Evolutionary conservation across 176 grass and related monocot genomes (phyloP).

Genomic region (Poa pratensis): DNA sequence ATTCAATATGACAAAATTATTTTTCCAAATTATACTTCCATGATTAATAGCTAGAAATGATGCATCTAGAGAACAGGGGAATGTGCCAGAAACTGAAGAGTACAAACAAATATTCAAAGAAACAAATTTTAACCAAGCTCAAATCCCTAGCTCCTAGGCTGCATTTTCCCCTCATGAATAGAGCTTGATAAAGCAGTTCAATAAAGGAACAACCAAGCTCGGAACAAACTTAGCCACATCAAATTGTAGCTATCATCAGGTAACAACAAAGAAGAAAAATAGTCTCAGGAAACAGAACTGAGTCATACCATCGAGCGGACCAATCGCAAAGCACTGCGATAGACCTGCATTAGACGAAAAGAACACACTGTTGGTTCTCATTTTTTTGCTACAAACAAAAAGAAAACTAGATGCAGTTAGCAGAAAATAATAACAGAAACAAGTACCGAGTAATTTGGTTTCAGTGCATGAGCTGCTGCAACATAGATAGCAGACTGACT

Average conservation of each 20-base stretch:
- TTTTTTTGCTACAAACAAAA: neutral
- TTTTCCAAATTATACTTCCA: neutral
- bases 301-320: conserved; percentile 85
- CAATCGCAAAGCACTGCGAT: conserved; percentile 88
- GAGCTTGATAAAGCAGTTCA: conserved; percentile 11
- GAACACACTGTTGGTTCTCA: neutral
- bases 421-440: conserved; percentile 26
- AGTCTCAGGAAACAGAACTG: conserved; percentile 21
- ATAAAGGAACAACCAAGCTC: conserved; percentile 6
- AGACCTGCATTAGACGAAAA: conserved; percentile 74
- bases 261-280: neutral
- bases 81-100: neutral
- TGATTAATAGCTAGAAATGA: conserved; percentile 15
- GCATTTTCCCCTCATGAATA: conserved; percentile 1
- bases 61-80: neutral
- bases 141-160: neutral
- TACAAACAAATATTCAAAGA: neutral
- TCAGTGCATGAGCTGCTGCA: conserved; percentile 98
- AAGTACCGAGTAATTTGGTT: conserved; percentile 88
- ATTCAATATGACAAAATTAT: conserved; percentile 16
- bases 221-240: conserved; percentile 2
- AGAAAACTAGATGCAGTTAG: neutral
- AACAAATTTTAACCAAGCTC: neutral
- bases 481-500: conserved; percentile 99
- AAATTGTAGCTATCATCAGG: conserved; percentile 12